Evolutionary conservation across 2,329 filamentous ascomycete genomes (phyloP), one percentile per base, ranked within the genome.

Genomic region (Exophiala mesophila): DNA sequence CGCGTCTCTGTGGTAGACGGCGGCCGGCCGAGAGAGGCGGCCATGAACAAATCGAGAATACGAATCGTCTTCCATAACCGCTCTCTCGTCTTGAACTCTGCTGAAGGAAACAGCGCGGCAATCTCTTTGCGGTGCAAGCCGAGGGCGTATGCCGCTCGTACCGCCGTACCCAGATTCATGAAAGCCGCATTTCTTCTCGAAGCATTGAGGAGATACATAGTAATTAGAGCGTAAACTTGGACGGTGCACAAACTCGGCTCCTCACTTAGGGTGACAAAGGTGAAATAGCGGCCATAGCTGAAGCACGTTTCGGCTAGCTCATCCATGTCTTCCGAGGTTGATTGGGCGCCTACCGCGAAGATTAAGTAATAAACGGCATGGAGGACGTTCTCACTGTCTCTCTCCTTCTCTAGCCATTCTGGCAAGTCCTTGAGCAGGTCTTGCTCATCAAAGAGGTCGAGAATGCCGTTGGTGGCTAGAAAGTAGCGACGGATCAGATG

Each of bases 51-150:
- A 37, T 55, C 52, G 5, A 53, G 30, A 10, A 50, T 33, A 2
- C 52, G 50, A 12, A 55, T 26, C 1, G 31, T 41, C 36, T 39
- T 47, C 50, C 52, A 55, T 13, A 49, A 5, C 3, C 48, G 35
- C 46, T 73, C 69, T 41, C 71, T 57, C 5, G 65, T 61, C 32
- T 58, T 53, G 37, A 60, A 61, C 24, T 67, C 64, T 2, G 61
- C 55, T 1, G 55, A 49, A 16, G 67, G 67, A 47, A 72, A 73
- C 1, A 70, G 63, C 18, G 67, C 66, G 45, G 72, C 72, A 6
- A 71, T 67, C 50, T 73, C 70, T 15, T 65, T 70, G 2, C 70
- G 60, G 49, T 74, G 71, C 10, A 74, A 60, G 0, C 71, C 71
- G n/a, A 74, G 67, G 1, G 71, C 69, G 48, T 74, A 74, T 2